phyloP scores from a whole-genome alignment of 1,139 yeast genomes.

The Suzukiozyma palmioleophila region DNA sequence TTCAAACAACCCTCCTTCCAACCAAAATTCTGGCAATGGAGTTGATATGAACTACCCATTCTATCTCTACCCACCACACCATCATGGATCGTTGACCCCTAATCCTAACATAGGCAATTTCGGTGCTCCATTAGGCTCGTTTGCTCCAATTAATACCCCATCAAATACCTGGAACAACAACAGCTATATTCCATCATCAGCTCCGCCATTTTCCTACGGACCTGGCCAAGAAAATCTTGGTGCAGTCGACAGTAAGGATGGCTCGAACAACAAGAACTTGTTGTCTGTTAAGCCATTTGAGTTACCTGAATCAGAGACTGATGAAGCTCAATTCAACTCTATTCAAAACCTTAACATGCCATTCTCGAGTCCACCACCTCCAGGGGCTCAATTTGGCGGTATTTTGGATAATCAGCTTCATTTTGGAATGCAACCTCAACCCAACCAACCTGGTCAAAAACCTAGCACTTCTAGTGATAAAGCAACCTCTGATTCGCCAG shows the following conservation, averaged over 20 bases:
- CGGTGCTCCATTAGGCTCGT: conserved; percentile 10
- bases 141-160: conserved; percentile 17
- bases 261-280: conserved; percentile 9
- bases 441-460: conserved; percentile 4
- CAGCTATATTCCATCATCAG: conserved; percentile 27
- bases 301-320: conserved; percentile 26
- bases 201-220: conserved; percentile 32
- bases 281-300: conserved; percentile 30
- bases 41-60: conserved; percentile 14
- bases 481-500: conserved; percentile 7
- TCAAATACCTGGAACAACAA: conserved; percentile 26
- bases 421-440: conserved; percentile 8
- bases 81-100: conserved; percentile 30
- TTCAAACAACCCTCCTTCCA: conserved; percentile 7
- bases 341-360: conserved; percentile 16
- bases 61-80: conserved; percentile 16
- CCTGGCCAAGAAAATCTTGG: conserved; percentile 7
- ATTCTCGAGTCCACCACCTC: conserved; percentile 23
- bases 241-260: conserved; percentile 5
- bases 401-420: conserved; percentile 13
- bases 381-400: conserved; percentile 17
- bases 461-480: not conserved
- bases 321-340: conserved; percentile 4
- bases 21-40: conserved; percentile 2
- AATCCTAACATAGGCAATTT: conserved; percentile 16